Evolutionary conservation across 2,329 filamentous ascomycete genomes (phyloP).

Genomic region (Fusarium tricinctum): DNA sequence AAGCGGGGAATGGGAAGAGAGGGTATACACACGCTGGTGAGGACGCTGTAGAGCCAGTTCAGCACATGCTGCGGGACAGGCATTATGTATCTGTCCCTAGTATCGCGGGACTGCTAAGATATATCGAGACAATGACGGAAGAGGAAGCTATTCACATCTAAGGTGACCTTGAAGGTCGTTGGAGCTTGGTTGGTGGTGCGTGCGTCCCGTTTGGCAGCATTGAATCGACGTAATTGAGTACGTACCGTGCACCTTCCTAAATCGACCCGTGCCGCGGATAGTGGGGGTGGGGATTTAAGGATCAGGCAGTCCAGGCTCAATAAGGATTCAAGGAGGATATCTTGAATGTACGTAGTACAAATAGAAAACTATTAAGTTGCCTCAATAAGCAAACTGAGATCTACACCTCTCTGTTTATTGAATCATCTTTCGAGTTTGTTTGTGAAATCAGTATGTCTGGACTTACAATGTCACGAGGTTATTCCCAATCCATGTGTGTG

Average conservation of each 20-base stretch:
- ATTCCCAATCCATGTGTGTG: no score
- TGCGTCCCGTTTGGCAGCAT: constrained; percentile 27
- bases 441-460: no score
- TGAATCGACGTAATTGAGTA: constrained; percentile 42
- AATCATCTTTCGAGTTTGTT: no score
- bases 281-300: constrained; percentile 33
- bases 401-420: no score
- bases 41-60: constrained; percentile 94
- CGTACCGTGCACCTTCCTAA: constrained; percentile 42
- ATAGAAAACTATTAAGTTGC: no score
- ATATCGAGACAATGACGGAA: neutral
- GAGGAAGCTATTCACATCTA: constrained; percentile 33
- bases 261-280: constrained; percentile 33
- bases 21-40: constrained; percentile 74
- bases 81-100: constrained; percentile 57
- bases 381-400: no score
- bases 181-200: constrained; percentile 39
- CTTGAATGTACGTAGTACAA: no score
- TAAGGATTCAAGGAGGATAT: no score
- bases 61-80: constrained; percentile 90
- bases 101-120: neutral
- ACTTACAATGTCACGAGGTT: no score
- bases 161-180: constrained; percentile 34
- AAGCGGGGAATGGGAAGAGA: constrained; percentile 22
- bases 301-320: neutral